Evolutionary conservation across 1,284 basidiomycete genomes (phyloP), one percentile per base, ranked within the genome.

Genomic region (Peniophora sp.): DNA sequence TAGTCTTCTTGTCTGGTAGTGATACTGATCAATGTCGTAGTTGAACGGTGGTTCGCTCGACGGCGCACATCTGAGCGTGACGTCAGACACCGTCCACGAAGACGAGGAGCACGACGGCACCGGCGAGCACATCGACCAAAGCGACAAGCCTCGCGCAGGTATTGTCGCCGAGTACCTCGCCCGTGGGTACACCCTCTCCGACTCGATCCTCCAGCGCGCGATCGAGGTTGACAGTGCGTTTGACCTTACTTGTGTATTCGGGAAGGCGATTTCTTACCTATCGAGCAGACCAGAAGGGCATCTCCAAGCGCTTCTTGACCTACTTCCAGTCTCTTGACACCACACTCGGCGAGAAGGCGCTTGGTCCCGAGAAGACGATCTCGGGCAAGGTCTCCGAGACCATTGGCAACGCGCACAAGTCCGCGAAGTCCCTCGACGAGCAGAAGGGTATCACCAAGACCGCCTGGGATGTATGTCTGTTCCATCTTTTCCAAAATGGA

Each of bases 131-230:
- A 72, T 86, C 54, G 80, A 86, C 19, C 90, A 92, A 68, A 75
- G 79, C 23, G 88, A 91, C 65, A 92, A 92, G 68, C 89, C 90
- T 1, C 75, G 86, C 44, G 85, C 87, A 23, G 89, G 81, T 41
- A 89, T 95, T 60, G 87, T 86, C 19, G 93, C 93, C 36, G 93
- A 96, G 66, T 92, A 94, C 68, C 80, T 97, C 35, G 87, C 90
- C 1, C 83, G 79, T 63, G 94, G 94, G 2, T 97, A 97, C 70
- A 63, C 65, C 45, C 77, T 97, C 38, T 84, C 85, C 20, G 93
- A 97, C 64, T 65, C 77, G 52, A 78, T 93, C 56, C 74, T 97
- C 46, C 76, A 88, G 58, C 83, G 83, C 55, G 91, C 93, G 22
- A 97, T 97, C 62, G 89, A 93, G 53, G 72, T 93, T 48, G 92